A percentile compares a stretch with the other conserved stretches of the same genome.
Conservation (phyloP, 2,329 filamentous ascomycete species). For the Fonsecaea nubica region DNA sequence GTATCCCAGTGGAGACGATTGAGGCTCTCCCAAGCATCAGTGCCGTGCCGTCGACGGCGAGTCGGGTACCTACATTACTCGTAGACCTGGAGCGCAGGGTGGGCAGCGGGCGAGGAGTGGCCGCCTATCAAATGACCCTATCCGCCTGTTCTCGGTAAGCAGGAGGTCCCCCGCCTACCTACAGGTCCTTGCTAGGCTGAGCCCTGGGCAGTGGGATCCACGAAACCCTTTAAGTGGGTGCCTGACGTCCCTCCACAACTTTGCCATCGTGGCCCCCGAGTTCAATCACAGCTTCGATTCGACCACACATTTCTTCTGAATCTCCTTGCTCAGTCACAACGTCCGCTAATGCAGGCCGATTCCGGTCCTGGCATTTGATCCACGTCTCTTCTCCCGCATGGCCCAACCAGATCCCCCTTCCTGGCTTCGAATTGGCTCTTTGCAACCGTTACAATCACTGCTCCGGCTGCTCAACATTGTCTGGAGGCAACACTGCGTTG, state of each 20-base stretch:
- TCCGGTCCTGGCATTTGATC: conserved; percentile 15
- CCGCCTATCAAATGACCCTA: conserved; percentile 1
- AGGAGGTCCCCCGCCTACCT: neutral
- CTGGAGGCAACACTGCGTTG: conserved; percentile 15
- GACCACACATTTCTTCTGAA: conserved; percentile 16
- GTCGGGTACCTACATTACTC: neutral
- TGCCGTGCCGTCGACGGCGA: neutral
- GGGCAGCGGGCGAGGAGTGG: neutral
- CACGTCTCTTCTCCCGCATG: conserved; percentile 6
- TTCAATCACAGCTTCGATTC: conserved; percentile 5
- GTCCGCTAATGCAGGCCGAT: conserved; percentile 28
- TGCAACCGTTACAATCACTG: conserved; percentile 26
- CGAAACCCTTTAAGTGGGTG: neutral
- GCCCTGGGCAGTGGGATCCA: neutral
- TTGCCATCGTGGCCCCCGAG: neutral
- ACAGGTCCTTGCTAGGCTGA: neutral
- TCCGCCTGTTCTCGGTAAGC: conserved; percentile 11
- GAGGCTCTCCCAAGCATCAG: neutral
- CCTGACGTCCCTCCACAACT: neutral
- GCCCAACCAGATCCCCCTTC: conserved; percentile 20
- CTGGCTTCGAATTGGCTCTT: conserved; percentile 26
- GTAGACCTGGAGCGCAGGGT: neutral
- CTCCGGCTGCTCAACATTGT: conserved; percentile 10
- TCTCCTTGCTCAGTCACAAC: conserved; percentile 10
- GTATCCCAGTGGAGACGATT: neutral